These are phyloP conservation scores for Penicillium daleae DNA, from an alignment of 495 filamentous ascomycete genomes.

Conservation along the genomic window DNA sequence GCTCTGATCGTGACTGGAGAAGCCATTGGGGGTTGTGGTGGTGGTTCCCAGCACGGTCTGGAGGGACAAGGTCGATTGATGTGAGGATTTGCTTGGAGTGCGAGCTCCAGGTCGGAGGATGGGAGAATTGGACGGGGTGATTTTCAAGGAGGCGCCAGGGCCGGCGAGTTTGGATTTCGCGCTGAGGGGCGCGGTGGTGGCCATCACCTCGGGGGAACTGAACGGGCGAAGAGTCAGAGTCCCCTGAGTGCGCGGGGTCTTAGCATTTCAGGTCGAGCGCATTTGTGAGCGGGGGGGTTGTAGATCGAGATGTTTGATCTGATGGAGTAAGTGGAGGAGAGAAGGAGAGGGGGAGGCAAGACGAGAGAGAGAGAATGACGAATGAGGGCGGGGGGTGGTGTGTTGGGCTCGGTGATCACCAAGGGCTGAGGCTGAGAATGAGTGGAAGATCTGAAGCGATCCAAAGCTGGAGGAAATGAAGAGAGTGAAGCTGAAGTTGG, in stretches of 20 bases:
- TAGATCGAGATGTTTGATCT: background rate
- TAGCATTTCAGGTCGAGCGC: conserved; percentile 25
- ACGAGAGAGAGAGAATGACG: conserved; percentile 11
- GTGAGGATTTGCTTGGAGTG: conserved; percentile 61
- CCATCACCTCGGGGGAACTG: conserved; percentile 38
- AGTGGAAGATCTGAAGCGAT: background rate
- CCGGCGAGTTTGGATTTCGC: conserved; percentile 43
- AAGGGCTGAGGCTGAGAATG: background rate
- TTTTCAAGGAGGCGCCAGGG: conserved; percentile 58
- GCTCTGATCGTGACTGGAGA: conserved; percentile 75
- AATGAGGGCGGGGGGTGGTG: background rate
- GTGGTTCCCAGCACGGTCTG: conserved; percentile 88
- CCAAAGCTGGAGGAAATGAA: background rate
- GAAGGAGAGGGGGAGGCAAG: conserved; percentile 8
- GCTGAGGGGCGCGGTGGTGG: conserved; percentile 38
- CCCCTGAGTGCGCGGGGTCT: conserved; percentile 26
- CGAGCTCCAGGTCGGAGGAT: conserved; percentile 62
- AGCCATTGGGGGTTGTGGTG: conserved; percentile 79
- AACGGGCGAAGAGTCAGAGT: conserved; percentile 28
- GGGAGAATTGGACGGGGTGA: conserved; percentile 81
- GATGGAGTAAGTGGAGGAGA: background rate
- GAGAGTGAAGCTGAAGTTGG: background rate
- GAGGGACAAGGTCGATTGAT: conserved; percentile 65
- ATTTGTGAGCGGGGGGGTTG: conserved; percentile 18
- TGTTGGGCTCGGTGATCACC: background rate